Base-by-base conservation (phyloP, 306 rosid genomes). In the Glycine tomentella region DNA sequence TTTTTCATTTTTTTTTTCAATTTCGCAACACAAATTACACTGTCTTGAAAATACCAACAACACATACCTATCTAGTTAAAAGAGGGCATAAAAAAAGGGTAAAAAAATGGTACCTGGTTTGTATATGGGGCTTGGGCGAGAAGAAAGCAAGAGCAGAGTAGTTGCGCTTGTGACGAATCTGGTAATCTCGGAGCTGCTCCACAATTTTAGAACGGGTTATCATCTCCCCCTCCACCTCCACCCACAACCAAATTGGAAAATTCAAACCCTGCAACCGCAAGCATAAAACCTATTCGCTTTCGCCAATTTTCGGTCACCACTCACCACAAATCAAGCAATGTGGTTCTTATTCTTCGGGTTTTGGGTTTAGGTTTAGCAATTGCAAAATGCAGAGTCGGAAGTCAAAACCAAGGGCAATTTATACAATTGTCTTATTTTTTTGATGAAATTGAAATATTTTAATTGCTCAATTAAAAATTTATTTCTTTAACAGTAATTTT, bases 111-210 rank as follows among this genome's bases (percentile, higher is more conserved):
- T 87, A 92, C 95, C 92, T 17, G 64, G 90, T 71, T 77, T 56
- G 73, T 77, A 81, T 57, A 34, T 84, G 71, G 56, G 92, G 90
- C 67, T 87, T 92, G 69, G 91, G 90, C 33, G 93, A 91, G 86
- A 91, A 91, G 87, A 87, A 56, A 45, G 83, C 84, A 72, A 89
- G 88, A 51, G 88, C 83, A 72, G 87, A 77, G 70, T 80, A 80
- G 50, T 80, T 91, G 67, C 84, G 90, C 75, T 89, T 91, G 69
- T 89, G 88, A 71, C 89, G 89, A 88, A 88, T 84, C 88, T 89
- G 97, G 76, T 87, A 84, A 49, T 87, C 94, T 83, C 90, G 81
- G 86, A 92, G 91, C 87, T 92, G 94, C 81, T 92, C 91, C 15
- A 74, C 92, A 59, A 90, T 88, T 85, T 89, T 82, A 44, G 97